phyloP scores from a whole-genome alignment of 345 rosid genomes.

The Salix brachista region DNA sequence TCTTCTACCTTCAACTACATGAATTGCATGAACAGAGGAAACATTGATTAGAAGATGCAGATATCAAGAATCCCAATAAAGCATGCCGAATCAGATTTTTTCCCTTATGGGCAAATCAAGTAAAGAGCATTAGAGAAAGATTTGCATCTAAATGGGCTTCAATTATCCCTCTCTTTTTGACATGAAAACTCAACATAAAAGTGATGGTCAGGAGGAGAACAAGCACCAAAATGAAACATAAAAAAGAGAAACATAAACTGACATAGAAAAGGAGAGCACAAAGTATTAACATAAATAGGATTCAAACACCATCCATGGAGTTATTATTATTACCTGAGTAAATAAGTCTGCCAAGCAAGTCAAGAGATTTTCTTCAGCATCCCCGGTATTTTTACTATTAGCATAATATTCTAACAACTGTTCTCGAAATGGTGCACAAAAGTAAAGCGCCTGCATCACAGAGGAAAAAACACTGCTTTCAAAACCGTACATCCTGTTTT shows the following conservation, averaged over 20 bases:
- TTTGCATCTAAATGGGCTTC: not conserved
- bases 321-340: conserved; percentile 58
- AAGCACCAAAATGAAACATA: not conserved
- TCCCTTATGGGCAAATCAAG: not conserved
- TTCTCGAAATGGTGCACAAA: conserved; percentile 97
- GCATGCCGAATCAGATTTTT: not conserved
- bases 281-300: not conserved
- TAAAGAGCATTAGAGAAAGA: not conserved
- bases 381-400: conserved; percentile 60
- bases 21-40: not conserved
- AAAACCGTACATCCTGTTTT: not conserved
- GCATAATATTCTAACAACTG: conserved; percentile 92
- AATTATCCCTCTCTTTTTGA: not conserved
- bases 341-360: conserved; percentile 95
- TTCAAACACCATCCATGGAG: not conserved
- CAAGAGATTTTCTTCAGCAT: conserved; percentile 92
- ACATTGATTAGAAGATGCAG: not conserved
- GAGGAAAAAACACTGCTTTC: not conserved
- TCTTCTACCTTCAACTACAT: not conserved
- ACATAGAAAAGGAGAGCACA: not conserved
- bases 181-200: not conserved
- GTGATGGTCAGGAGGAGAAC: not conserved
- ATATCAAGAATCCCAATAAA: not conserved
- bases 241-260: not conserved
- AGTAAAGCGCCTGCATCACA: conserved; percentile 76